A percentile compares a stretch with the other conserved stretches of the same genome.
These are phyloP conservation scores for Microcyclosporella mali DNA, from an alignment of 2,329 filamentous ascomycete species.

Conservation along the genomic window DNA sequence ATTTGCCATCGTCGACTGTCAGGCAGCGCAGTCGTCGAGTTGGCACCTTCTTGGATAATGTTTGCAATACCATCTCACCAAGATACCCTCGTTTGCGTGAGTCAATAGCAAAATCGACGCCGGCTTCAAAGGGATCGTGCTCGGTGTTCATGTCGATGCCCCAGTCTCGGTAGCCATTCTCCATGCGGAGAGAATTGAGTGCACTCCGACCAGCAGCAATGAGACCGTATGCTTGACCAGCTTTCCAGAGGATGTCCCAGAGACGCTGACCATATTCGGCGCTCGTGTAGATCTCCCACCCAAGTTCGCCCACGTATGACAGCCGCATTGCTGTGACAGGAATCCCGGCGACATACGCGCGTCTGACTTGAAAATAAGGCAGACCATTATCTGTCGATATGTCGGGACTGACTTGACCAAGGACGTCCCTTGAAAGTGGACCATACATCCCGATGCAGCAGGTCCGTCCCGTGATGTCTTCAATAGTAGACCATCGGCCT, in stretches of 20 bases:
- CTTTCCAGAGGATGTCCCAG: slow-evolving; percentile 54
- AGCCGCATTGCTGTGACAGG: slow-evolving; percentile 52
- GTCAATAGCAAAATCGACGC: slow-evolving; percentile 48
- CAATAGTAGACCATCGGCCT: slow-evolving; percentile 45
- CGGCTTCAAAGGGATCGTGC: slow-evolving; percentile 56
- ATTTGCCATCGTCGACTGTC: slow-evolving; percentile 51
- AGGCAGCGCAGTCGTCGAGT: slow-evolving; percentile 44
- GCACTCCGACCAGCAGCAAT: slow-evolving; percentile 54
- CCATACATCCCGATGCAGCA: slow-evolving; percentile 60
- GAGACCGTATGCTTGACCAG: slow-evolving; percentile 50
- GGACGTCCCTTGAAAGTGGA: slow-evolving; percentile 49
- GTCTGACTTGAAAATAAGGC: slow-evolving; percentile 47
- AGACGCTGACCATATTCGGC: slow-evolving; percentile 53
- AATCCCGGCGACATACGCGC: slow-evolving; percentile 47
- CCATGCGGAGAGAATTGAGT: slow-evolving; percentile 53
- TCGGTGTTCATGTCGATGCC: slow-evolving; percentile 56
- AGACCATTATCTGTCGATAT: slow-evolving; percentile 44
- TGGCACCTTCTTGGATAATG: slow-evolving; percentile 34
- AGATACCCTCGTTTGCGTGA: slow-evolving; percentile 45
- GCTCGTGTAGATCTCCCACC: slow-evolving; percentile 58
- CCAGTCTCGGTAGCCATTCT: slow-evolving; percentile 54
- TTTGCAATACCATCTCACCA: slow-evolving; percentile 46
- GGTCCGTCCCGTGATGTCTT: slow-evolving; percentile 55
- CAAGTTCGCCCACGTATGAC: slow-evolving; percentile 56
- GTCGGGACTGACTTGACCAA: slow-evolving; percentile 41